phyloP scores from a whole-genome alignment of 768 basidiomycete genomes.

The Termitomyces sp. region DNA sequence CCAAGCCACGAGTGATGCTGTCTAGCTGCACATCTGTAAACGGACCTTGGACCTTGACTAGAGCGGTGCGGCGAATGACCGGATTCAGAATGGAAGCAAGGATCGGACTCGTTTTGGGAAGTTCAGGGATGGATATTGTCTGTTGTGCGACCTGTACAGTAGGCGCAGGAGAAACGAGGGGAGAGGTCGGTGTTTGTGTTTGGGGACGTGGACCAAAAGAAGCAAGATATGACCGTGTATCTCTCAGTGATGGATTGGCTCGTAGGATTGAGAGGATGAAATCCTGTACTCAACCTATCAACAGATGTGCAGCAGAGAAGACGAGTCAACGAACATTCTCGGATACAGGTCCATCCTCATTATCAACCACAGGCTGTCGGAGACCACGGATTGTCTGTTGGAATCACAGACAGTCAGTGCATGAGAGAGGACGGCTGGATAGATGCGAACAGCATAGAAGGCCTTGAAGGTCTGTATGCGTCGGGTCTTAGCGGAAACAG shows the following conservation, averaged over 20 bases:
- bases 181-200: slow-evolving; percentile 23
- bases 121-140: slow-evolving; percentile 30
- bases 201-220: slow-evolving; percentile 77
- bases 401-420: slow-evolving; percentile 8
- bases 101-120: slow-evolving; percentile 45
- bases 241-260: slow-evolving; percentile 87
- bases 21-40: slow-evolving; percentile 91
- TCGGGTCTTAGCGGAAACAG: slow-evolving; percentile 27
- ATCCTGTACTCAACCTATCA: slow-evolving; percentile 51
- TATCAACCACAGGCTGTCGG: slow-evolving; percentile 27
- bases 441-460: slow-evolving; percentile 48
- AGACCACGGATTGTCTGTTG: slow-evolving; percentile 38
- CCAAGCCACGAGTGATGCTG: slow-evolving; percentile 89
- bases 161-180: slow-evolving; percentile 23
- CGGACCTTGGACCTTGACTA: slow-evolving; percentile 96
- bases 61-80: slow-evolving; percentile 77
- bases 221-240: slow-evolving; percentile 85
- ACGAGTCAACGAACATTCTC: slow-evolving; percentile 42
- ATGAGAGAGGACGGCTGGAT: background rate
- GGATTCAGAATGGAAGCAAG: slow-evolving; percentile 81
- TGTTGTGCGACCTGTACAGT: slow-evolving; percentile 23
- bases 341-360: slow-evolving; percentile 36
- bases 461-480: slow-evolving; percentile 42
- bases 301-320: slow-evolving; percentile 7
- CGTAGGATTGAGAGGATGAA: slow-evolving; percentile 94